Evolutionary conservation across 495 filamentous ascomycete species (phyloP).

Genomic region (Lichenothelia convexa): DNA sequence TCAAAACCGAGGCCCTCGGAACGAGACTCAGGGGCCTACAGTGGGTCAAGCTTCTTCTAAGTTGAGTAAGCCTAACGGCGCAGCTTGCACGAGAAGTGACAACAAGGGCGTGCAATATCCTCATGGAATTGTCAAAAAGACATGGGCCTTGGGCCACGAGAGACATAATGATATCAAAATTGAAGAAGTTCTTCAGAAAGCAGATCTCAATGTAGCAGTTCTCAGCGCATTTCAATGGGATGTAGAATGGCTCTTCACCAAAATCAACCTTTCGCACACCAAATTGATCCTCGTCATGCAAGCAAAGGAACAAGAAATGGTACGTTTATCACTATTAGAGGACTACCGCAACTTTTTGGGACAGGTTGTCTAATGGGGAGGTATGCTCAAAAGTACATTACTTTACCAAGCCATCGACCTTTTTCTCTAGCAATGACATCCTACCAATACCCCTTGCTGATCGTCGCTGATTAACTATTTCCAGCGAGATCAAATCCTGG

Average conservation of each 20-base stretch:
- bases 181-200: slow-evolving; percentile 67
- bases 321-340: too few species aligned
- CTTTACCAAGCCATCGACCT: too few species aligned
- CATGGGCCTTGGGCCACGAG: slow-evolving; percentile 41
- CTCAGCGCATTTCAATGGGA: slow-evolving; percentile 83
- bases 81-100: too few species aligned
- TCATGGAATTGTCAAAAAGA: slow-evolving; percentile 62
- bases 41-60: neutral
- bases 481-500: slow-evolving; percentile 9
- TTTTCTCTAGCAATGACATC: too few species aligned
- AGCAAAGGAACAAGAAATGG: slow-evolving; percentile 31
- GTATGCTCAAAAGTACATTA: too few species aligned
- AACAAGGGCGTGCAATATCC: slow-evolving; percentile 46
- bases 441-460: too few species aligned
- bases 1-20: neutral
- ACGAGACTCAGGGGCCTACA: neutral
- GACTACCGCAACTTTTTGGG: slow-evolving; percentile 3
- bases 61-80: too few species aligned
- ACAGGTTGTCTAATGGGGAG: too few species aligned
- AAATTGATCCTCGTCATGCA: slow-evolving; percentile 53
- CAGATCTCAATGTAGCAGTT: slow-evolving; percentile 53
- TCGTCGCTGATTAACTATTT: too few species aligned
- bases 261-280: slow-evolving; percentile 34
- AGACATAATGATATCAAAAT: slow-evolving; percentile 65
- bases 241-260: slow-evolving; percentile 47